Evolutionary conservation across 345 rosid species (phyloP).

Genomic region (Eucalyptus shirleyi): DNA sequence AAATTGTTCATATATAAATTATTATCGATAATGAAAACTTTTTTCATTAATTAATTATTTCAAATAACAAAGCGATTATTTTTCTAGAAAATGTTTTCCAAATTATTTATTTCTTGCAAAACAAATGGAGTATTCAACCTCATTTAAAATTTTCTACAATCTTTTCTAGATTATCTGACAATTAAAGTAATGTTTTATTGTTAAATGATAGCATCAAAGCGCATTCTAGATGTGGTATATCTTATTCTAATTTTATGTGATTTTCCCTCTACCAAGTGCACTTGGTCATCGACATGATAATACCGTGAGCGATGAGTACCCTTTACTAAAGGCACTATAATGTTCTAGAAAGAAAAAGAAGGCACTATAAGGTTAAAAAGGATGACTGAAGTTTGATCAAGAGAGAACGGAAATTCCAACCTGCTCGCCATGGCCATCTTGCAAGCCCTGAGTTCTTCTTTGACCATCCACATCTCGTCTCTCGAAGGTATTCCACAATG

Average conservation of each 20-base stretch:
- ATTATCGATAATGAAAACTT: fast-evolving
- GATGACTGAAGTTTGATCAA: neutral
- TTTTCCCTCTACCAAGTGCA: neutral
- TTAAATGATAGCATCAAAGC: neutral
- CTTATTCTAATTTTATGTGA: neutral
- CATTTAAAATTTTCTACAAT: neutral
- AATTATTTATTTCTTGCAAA: fast-evolving
- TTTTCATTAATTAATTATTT: neutral
- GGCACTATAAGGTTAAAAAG: neutral
- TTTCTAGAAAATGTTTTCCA: fast-evolving
- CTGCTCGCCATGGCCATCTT: neutral
- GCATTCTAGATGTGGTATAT: neutral
- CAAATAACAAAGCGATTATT: fast-evolving
- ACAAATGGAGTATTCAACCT: fast-evolving
- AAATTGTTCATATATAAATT: no score
- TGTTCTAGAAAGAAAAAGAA: neutral
- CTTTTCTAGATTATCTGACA: neutral
- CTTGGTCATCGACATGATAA: neutral
- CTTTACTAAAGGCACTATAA: neutral
- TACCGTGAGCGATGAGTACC: neutral
- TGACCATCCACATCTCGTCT: neutral
- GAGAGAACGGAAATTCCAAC: neutral
- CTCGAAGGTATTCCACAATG: neutral
- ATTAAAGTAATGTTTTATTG: neutral
- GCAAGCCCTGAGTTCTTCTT: neutral